phyloP scores from a whole-genome alignment of 148 eudicot genomes.

The Fallopia convolvulus region DNA sequence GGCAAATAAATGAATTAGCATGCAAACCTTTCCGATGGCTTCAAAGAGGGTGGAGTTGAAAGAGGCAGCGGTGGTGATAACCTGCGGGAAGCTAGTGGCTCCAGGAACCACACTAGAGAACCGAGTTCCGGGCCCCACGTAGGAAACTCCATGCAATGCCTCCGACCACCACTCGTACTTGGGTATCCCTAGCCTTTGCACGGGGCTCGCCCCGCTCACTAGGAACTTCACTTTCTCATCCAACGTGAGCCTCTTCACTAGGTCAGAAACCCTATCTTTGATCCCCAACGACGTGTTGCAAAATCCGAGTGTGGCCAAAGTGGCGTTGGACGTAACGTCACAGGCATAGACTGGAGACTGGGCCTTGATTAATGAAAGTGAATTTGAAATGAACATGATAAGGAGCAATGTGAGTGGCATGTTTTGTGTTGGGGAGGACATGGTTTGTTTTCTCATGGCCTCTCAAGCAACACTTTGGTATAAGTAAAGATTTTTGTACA shows the following conservation, averaged over 20 bases:
- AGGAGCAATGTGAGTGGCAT: not conserved
- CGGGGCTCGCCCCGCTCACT: constrained; percentile 37
- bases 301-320: constrained; percentile 31
- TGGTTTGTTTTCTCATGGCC: not conserved
- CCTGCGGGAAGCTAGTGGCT: constrained; percentile 83
- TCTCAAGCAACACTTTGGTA: not conserved
- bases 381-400: constrained; percentile 18
- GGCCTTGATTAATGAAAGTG: constrained; percentile 15
- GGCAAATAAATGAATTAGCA: no score
- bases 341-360: constrained; percentile 37
- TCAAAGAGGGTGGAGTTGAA: constrained; percentile 56
- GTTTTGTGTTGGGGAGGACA: not conserved
- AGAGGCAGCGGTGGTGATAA: constrained; percentile 64
- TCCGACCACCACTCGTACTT: constrained; percentile 88
- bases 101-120: constrained; percentile 46
- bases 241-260: constrained; percentile 46
- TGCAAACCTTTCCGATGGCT: constrained; percentile 62
- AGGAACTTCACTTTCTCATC: constrained; percentile 50
- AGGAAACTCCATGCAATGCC: constrained; percentile 65
- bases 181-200: constrained; percentile 56
- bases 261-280: constrained; percentile 35
- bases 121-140: constrained; percentile 52
- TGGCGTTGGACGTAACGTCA: constrained; percentile 31
- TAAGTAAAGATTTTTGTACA: not conserved
- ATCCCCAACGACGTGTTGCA: constrained; percentile 36